Base-by-base conservation (phyloP, 1,139 yeast species). In the Groenewaldozyma sp. region DNA sequence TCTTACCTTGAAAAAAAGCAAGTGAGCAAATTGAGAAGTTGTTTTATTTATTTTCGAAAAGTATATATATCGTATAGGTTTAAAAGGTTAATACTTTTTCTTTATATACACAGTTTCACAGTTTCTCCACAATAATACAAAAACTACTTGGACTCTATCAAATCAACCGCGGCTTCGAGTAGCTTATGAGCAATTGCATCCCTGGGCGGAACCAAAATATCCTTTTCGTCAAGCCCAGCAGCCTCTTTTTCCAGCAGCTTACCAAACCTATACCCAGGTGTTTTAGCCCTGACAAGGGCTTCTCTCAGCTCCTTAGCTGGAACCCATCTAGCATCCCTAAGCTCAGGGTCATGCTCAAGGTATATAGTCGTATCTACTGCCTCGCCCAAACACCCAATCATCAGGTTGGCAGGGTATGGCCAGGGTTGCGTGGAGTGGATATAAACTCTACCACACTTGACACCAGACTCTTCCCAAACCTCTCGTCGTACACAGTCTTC, bases 391-490 rank as follows among this genome's bases (percentile, higher is more conserved):
- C 96, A 87, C 9, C 97, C 97, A 51, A 91, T 72, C 97, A 88
- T 88, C 53, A 91, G 63, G 56, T 82, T 87, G 0, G 86, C 86
- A 1, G 97, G 97, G 62, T 78, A 88, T 19, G 97, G 98, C 96
- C 96, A 87, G 4, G 96, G 95, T 60, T 87, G 96, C 6, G 91
- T 74, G 55, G 76, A 68, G 24, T 79, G 64, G 38, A 87, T 70
- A 38, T 67, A 60, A 27, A 87, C 80, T 2, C 65, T 54, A 28
- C 73, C 67, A 38, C 82, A 77, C 34, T 64, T 70, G 27, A 86
- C 83, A 3, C 98, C 98, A 2, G 96, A 79, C 60, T 88, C 98
- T 59, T 88, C 98, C 87, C 94, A 87, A 28, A 83, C 81, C 58
- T 88, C 98, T 46, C 98, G 67, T 37, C 79, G 70, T 26, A 93